A percentile compares a stretch with the other conserved stretches of the same genome.
Conservation (phyloP, 2,329 filamentous ascomycete genomes). For the Thermothelomyces thermophilus region DNA sequence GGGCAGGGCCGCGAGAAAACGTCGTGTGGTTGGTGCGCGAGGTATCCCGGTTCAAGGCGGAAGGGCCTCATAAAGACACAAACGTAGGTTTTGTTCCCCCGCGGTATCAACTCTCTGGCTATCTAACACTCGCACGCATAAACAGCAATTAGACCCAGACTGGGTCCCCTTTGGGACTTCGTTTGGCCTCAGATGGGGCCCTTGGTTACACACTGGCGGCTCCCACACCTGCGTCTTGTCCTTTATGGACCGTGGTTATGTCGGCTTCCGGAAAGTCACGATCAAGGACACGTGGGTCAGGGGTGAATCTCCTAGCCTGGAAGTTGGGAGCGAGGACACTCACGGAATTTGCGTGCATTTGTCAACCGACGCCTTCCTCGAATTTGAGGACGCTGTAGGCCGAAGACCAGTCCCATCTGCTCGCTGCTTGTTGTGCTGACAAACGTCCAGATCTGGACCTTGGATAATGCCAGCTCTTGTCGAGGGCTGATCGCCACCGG, state of each 20-base stretch:
- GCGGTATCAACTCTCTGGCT: background rate
- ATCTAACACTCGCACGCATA: background rate
- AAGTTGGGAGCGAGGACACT: constrained; percentile 36
- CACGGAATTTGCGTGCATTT: constrained; percentile 46
- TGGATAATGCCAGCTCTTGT: constrained; percentile 34
- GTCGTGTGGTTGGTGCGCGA: constrained; percentile 45
- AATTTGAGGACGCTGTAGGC: constrained; percentile 48
- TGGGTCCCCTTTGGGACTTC: constrained; percentile 43
- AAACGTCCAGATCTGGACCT: constrained; percentile 37
- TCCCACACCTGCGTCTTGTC: constrained; percentile 40
- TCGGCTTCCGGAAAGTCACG: constrained; percentile 48
- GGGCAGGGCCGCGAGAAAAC: constrained; percentile 18
- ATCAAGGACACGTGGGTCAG: constrained; percentile 33
- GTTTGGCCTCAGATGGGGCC: constrained; percentile 49
- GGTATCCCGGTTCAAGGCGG: constrained; percentile 41
- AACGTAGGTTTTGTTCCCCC: constrained; percentile 28
- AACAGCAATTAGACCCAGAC: constrained; percentile 39
- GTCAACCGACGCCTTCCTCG: constrained; percentile 46
- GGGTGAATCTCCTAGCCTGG: constrained; percentile 33
- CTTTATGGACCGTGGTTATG: constrained; percentile 45
- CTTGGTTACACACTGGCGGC: constrained; percentile 38
- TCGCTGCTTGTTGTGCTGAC: background rate
- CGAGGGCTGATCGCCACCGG: constrained; percentile 51
- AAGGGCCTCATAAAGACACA: constrained; percentile 37
- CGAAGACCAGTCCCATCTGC: too few relatives aligned